Percentiles rank a stretch among this genome's conserved stretches.
phyloP scores from a whole-genome alignment of 768 basidiomycete genomes.

The Naganishia friedmannii region DNA sequence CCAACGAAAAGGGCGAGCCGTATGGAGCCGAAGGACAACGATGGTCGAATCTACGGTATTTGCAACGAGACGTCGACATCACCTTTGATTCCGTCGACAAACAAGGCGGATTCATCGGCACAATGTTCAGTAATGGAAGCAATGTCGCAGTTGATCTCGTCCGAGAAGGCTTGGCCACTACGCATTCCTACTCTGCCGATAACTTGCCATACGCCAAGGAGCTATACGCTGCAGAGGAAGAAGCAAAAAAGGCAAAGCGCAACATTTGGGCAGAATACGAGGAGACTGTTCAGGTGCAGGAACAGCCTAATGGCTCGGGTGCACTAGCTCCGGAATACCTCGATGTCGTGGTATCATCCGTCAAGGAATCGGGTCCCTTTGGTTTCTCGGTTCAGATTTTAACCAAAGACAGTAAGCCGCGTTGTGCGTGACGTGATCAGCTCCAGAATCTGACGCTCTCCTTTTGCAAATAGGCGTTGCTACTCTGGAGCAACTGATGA shows the following conservation, averaged over 20 bases:
- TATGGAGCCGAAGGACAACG: slow-evolving; percentile 78
- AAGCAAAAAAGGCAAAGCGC: slow-evolving; percentile 73
- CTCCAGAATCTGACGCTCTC: neutral
- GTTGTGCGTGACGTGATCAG: neutral
- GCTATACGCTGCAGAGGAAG: slow-evolving; percentile 79
- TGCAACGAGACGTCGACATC: slow-evolving; percentile 95
- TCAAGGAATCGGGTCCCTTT: slow-evolving; percentile 64
- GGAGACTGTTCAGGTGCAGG: slow-evolving; percentile 59
- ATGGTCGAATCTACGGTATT: slow-evolving; percentile 72
- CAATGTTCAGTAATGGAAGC: slow-evolving; percentile 76
- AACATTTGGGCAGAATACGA: slow-evolving; percentile 86
- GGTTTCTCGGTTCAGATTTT: slow-evolving; percentile 89
- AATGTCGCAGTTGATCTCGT: slow-evolving; percentile 82
- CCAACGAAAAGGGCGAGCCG: slow-evolving; percentile 82
- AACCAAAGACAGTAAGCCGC: slow-evolving; percentile 72
- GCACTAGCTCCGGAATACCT: slow-evolving; percentile 77
- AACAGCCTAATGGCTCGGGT: slow-evolving; percentile 45
- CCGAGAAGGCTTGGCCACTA: slow-evolving; percentile 79
- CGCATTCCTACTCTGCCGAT: slow-evolving; percentile 86
- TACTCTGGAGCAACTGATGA: slow-evolving; percentile 88
- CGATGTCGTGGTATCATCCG: slow-evolving; percentile 87
- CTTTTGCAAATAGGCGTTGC: slow-evolving; percentile 66
- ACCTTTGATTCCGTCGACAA: slow-evolving; percentile 88
- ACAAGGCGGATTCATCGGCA: slow-evolving; percentile 90
- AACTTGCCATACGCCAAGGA: slow-evolving; percentile 73